Conservation (phyloP, 2,329 filamentous ascomycete genomes). For the Tolypocladium album region DNA sequence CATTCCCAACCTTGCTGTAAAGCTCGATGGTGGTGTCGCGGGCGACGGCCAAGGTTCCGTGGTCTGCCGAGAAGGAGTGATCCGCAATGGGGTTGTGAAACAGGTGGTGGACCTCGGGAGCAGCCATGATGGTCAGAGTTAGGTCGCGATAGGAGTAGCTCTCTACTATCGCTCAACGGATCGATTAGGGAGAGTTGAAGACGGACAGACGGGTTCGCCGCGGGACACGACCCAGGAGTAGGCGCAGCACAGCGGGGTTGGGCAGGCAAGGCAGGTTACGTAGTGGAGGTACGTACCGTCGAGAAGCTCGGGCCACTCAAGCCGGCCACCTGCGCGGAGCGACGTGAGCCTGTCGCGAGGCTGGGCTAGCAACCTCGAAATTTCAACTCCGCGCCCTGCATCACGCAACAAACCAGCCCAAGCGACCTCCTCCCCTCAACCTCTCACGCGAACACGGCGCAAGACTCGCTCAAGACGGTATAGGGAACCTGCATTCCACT, state of each 20-base stretch:
- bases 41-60: conserved; percentile 77
- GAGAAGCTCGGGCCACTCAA: neutral
- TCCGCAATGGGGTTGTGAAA: conserved; percentile 95
- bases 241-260: neutral
- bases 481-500: neutral
- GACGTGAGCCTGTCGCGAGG: neutral
- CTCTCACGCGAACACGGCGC: neutral
- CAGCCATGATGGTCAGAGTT: conserved; percentile 50
- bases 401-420: neutral
- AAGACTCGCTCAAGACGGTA: too few relatives aligned
- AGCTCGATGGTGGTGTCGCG: conserved; percentile 86
- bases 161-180: conserved; percentile 73
- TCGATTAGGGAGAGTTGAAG: neutral
- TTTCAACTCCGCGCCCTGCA: neutral
- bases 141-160: conserved; percentile 49
- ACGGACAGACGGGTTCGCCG: neutral
- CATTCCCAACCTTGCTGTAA: conserved; percentile 61
- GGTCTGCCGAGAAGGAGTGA: conserved; percentile 95
- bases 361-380: neutral
- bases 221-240: neutral
- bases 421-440: neutral
- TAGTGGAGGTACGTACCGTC: neutral
- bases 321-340: neutral
- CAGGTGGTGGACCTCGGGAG: conserved; percentile 88
- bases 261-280: neutral